phyloP scores from a whole-genome alignment of 2,329 filamentous ascomycete species.

The Talaromyces islandicus region DNA sequence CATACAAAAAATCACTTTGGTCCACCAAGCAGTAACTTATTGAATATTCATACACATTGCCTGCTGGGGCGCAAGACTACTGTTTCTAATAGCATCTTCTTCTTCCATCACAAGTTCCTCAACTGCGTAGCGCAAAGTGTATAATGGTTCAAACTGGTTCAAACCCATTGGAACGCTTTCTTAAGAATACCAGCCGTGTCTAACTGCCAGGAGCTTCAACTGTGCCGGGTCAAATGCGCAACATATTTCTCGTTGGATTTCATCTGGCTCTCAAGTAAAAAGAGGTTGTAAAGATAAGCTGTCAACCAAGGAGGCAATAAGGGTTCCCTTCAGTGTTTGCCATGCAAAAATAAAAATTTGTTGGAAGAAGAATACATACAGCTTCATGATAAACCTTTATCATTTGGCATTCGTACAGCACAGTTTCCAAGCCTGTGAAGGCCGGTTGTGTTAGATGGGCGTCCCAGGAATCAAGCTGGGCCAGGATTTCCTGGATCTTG shows the following conservation, averaged over 20 bases:
- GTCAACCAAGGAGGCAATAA: neutral
- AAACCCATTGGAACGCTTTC: neutral
- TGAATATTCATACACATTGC: conserved; percentile 2
- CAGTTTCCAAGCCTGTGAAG: neutral
- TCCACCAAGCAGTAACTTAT: conserved; percentile 7
- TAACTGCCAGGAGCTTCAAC: neutral
- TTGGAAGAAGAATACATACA: neutral
- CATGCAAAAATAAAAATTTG: neutral
- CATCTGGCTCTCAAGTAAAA: neutral
- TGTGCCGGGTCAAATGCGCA: neutral
- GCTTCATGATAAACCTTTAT: neutral
- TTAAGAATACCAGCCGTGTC: neutral
- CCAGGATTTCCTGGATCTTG: neutral
- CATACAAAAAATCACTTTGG: conserved; percentile 3
- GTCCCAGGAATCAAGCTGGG: neutral
- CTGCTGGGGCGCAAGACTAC: neutral
- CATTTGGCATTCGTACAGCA: neutral
- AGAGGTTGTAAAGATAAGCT: conserved; percentile 4
- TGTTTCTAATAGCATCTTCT: neutral
- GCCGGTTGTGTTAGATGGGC: neutral
- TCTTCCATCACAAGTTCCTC: neutral
- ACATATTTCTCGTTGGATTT: neutral
- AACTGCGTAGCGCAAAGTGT: neutral
- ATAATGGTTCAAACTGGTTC: neutral
- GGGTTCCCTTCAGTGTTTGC: neutral